These are phyloP conservation scores for Leccinum holopus DNA, from an alignment of 1,284 basidiomycete genomes.

Conservation along the genomic window DNA sequence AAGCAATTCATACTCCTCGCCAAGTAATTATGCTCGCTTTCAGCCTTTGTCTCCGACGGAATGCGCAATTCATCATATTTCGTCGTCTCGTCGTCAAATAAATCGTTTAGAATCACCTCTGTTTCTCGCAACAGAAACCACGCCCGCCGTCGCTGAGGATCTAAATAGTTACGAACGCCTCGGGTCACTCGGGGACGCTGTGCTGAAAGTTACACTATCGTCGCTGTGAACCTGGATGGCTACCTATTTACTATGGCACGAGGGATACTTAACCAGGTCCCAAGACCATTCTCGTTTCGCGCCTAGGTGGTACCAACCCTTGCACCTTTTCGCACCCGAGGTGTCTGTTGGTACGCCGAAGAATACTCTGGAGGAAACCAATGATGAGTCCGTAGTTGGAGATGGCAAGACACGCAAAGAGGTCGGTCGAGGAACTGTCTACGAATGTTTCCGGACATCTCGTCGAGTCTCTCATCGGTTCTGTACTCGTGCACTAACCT, in stretches of 20 bases:
- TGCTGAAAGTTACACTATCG: constrained; percentile 52
- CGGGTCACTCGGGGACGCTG: constrained; percentile 52
- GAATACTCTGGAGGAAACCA: constrained; percentile 15
- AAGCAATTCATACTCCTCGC: constrained; percentile 34
- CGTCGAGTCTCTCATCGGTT: constrained; percentile 72
- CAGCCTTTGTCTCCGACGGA: constrained; percentile 42
- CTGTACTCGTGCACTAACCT: constrained; percentile 29
- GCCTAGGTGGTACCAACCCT: constrained; percentile 62
- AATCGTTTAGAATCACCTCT: too few species aligned
- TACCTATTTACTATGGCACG: constrained; percentile 51
- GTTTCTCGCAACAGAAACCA: too few species aligned
- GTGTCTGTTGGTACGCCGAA: constrained; percentile 1
- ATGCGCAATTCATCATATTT: constrained; percentile 44
- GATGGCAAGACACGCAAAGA: constrained; percentile 48
- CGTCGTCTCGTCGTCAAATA: constrained; percentile 37
- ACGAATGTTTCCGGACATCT: constrained; percentile 78
- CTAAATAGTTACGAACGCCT: too few species aligned
- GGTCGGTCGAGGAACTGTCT: too few species aligned
- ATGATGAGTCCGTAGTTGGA: constrained; percentile 30
- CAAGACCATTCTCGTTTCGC: constrained; percentile 65
- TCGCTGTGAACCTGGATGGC: constrained; percentile 62
- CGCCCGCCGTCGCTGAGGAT: too few species aligned
- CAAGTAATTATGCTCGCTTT: constrained; percentile 32
- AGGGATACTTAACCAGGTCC: constrained; percentile 68
- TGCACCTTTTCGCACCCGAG: constrained; percentile 37